Conservation (phyloP, 2,329 filamentous ascomycete genomes). For the Apiospora sp. region DNA sequence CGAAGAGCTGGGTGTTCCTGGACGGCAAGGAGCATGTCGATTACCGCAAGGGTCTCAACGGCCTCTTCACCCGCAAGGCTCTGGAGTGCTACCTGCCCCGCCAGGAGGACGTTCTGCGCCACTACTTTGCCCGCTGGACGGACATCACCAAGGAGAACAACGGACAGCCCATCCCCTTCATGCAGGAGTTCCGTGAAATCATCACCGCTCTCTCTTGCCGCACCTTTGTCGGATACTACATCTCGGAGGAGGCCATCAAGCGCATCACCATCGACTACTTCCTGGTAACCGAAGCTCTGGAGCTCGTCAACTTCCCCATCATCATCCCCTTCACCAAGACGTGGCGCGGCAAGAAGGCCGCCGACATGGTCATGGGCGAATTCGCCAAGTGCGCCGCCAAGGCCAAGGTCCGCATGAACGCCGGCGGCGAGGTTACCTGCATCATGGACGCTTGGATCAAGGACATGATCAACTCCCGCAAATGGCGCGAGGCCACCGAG, state of each 20-base stretch:
- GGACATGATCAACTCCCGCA: constrained; percentile 84
- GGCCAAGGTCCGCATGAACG: constrained; percentile 89
- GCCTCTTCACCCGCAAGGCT: constrained; percentile 90
- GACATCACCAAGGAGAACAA: constrained; percentile 75
- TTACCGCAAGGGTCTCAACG: constrained; percentile 95
- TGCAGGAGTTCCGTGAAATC: constrained; percentile 90
- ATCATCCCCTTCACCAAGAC: constrained; percentile 95
- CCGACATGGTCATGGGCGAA: constrained; percentile 89
- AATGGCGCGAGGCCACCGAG: constrained; percentile 80
- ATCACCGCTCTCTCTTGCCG: constrained; percentile 95
- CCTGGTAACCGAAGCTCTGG: constrained; percentile 91
- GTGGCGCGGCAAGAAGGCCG: constrained; percentile 96
- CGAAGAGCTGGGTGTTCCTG: constrained; percentile 96
- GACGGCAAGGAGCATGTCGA: constrained; percentile 95
- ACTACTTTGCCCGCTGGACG: constrained; percentile 83
- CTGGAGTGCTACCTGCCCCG: constrained; percentile 89
- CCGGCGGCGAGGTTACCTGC: constrained; percentile 85
- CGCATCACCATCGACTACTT: constrained; percentile 98
- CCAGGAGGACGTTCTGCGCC: constrained; percentile 90
- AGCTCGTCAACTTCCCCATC: constrained; percentile 98
- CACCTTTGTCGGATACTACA: constrained; percentile 97
- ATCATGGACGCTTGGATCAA: constrained; percentile 97
- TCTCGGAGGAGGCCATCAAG: constrained; percentile 87
- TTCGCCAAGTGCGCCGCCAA: constrained; percentile 93
- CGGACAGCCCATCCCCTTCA: constrained; percentile 83